Evolutionary conservation across 1,284 basidiomycete species (phyloP), one percentile per base, ranked within the genome.

Genomic region (Leccinum subatratum): DNA sequence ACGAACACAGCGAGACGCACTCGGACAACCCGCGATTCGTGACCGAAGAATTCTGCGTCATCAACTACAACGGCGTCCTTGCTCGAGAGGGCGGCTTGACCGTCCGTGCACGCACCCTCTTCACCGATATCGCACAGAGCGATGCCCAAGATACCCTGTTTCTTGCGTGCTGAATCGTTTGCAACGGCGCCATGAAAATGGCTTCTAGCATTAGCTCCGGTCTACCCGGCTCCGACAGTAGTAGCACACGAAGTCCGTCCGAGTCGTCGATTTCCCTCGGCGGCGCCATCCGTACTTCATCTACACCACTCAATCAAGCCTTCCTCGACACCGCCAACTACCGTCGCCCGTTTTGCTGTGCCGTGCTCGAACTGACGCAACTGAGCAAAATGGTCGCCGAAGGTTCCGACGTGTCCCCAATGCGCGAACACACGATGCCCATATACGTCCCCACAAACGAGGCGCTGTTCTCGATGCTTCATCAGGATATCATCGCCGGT

Each of bases 321-420:
- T 61, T 64, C 7, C 64, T 67, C 63, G 82, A 84, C n/a, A 68
- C 75, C 9, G 68, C 73, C n/a, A 82, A 85, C 59, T 91, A 92
- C 72, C 85, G 96, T 59, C 81, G 96, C 63, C 96, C 96, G 0
- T 94, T 98, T 73, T 96, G 95, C 14, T 98, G 95, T 74, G 96
- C 96, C 1, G 91, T 96, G 5, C 80, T 98, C 63, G 93, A 96
- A 73, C 81, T 98, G 48, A 88, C 89, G 0, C 89, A 94, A 70
- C 80, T 97, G 69, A 84, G 81, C 70, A 87, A 88, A 69, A 88
- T 88, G 81, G 81, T 82, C 4, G 79, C 82, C 1, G 91, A 93
- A 62, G 83, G 86, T 66, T 71, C 77, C 14, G 89, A 90, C 68
- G 80, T 86, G 2, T 85, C 86, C 6, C 79, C 85, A 2, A 83